Conservation (phyloP, 208 protist species). For the Acanthamoeba culbertsoni region DNA sequence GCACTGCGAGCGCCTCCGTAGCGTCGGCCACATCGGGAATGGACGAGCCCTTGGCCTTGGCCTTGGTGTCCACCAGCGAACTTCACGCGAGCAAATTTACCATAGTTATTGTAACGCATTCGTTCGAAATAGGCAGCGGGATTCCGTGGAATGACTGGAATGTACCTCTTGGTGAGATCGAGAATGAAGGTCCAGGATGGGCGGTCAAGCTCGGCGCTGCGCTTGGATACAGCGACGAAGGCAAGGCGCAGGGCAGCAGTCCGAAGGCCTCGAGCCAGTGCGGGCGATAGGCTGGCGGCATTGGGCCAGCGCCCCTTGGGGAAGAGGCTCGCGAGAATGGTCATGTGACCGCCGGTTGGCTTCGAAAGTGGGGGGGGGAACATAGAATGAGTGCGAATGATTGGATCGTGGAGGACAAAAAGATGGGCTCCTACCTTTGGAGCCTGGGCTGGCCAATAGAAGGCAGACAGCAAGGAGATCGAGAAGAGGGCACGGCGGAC, state of each 20-base stretch:
- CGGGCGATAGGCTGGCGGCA: not conserved
- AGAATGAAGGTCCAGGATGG: constrained; percentile 20
- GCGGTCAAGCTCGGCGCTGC: not conserved
- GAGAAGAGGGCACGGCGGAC: not conserved
- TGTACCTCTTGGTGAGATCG: not conserved
- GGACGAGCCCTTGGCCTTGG: not conserved
- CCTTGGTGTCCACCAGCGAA: not conserved
- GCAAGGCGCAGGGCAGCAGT: not conserved
- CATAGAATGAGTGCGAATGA: not conserved
- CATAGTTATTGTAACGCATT: not conserved
- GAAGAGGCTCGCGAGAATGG: not conserved
- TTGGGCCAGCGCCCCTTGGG: constrained; percentile 26
- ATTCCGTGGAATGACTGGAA: not conserved
- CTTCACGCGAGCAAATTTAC: not conserved
- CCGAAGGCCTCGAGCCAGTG: not conserved
- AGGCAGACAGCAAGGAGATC: not conserved
- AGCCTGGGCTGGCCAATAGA: not conserved
- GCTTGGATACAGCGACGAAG: not conserved
- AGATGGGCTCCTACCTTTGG: not conserved
- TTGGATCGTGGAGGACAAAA: not conserved
- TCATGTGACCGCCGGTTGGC: not conserved
- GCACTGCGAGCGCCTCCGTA: not conserved
- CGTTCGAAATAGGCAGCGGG: not conserved
- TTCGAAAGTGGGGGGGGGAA: no score
- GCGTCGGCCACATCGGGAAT: not conserved